Evolutionary conservation across 805 yeast genomes (phyloP).

Genomic region (Starmerella apis): DNA sequence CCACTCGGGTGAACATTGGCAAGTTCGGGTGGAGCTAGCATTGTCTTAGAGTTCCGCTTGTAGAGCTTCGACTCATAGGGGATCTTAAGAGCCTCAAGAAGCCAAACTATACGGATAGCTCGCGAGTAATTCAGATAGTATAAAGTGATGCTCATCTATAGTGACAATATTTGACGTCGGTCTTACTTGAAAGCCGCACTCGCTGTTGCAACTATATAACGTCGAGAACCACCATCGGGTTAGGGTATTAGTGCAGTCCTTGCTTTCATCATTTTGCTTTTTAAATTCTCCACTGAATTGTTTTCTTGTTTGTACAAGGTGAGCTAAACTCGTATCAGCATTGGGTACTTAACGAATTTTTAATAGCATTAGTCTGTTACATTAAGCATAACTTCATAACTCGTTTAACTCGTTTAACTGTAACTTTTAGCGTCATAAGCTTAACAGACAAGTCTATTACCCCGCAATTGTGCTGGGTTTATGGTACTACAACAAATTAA

Average conservation of each 20-base stretch:
- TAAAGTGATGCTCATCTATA: constrained; percentile 14
- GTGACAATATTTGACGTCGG: neutral
- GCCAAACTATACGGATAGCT: constrained; percentile 52
- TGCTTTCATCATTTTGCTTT: too few species aligned
- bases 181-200: neutral
- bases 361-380: too few species aligned
- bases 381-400: too few species aligned
- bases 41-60: constrained; percentile 38
- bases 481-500: too few species aligned
- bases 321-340: too few species aligned
- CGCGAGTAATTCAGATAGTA: constrained; percentile 43
- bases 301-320: too few species aligned
- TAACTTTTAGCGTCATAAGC: too few species aligned
- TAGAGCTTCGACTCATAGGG: constrained; percentile 47
- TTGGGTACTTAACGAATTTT: too few species aligned
- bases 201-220: neutral
- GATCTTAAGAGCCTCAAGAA: constrained; percentile 49
- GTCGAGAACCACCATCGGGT: neutral
- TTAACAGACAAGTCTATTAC: too few species aligned
- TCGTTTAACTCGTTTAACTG: too few species aligned
- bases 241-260: neutral
- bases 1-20: constrained; percentile 52
- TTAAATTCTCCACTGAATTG: too few species aligned
- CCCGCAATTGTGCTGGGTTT: too few species aligned
- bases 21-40: constrained; percentile 43